Conservation (phyloP, 371 early-diverging fungal species). For the Smittium mucronatum region DNA sequence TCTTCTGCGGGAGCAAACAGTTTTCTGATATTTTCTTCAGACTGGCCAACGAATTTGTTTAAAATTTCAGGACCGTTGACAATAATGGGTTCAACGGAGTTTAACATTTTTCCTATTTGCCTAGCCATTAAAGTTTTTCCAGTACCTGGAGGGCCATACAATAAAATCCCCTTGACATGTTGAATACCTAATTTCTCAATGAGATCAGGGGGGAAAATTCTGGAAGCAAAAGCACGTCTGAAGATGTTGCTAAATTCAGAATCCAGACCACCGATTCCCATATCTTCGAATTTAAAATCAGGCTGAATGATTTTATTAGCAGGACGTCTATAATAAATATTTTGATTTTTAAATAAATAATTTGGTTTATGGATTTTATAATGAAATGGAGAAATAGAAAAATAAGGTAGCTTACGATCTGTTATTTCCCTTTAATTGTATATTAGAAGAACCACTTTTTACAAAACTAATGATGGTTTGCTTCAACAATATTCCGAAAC, state of each 20-base stretch:
- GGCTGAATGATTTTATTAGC: slow-evolving; percentile 41
- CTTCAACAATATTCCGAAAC: slow-evolving; percentile 54
- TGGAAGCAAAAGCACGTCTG: slow-evolving; percentile 98
- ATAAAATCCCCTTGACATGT: slow-evolving; percentile 89
- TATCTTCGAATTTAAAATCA: slow-evolving; percentile 94
- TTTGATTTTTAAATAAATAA: too few relatives aligned
- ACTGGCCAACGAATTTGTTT: slow-evolving; percentile 91
- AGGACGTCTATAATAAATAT: slow-evolving; percentile 2
- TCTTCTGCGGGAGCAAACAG: slow-evolving; percentile 95
- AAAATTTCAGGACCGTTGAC: slow-evolving; percentile 12
- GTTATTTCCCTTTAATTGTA: slow-evolving; percentile 57
- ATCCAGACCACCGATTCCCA: slow-evolving; percentile 99
- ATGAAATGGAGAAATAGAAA: too few relatives aligned
- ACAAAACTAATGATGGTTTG: slow-evolving; percentile 55
- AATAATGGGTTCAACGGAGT: slow-evolving; percentile 74
- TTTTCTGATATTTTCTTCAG: slow-evolving; percentile 98
- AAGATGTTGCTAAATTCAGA: slow-evolving; percentile 95
- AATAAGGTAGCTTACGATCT: slow-evolving; percentile 39
- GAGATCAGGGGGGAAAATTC: slow-evolving; percentile 92
- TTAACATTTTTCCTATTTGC: slow-evolving; percentile 97
- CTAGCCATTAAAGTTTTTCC: slow-evolving; percentile 99
- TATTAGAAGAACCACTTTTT: slow-evolving; percentile 54
- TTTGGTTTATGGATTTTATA: too few relatives aligned
- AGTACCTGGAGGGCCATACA: slow-evolving; percentile 95
- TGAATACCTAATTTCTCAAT: slow-evolving; percentile 95